phyloP scores from a whole-genome alignment of 257 asterid species.

The Nicotiana paniculata region DNA sequence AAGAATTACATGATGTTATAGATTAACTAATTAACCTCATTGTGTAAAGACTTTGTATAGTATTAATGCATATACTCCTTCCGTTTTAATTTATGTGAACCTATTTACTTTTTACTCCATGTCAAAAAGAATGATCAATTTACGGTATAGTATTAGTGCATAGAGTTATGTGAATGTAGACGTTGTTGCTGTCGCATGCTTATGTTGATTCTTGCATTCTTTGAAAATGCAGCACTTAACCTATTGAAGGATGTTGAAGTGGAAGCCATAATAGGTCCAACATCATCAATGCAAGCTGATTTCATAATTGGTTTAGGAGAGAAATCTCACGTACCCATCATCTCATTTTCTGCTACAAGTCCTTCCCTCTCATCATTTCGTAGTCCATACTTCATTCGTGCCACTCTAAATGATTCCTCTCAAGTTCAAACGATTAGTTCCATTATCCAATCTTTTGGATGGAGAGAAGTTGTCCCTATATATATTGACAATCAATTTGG shows the following conservation, averaged over 20 bases:
- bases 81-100: too few species aligned
- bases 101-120: too few species aligned
- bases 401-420: conserved; percentile 36
- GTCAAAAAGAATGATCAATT: too few species aligned
- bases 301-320: conserved; percentile 44
- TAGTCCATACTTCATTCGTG: conserved; percentile 39
- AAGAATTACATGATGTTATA: rapidly evolving
- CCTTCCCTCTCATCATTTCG: conserved; percentile 31
- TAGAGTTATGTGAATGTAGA: too few species aligned
- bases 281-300: conserved; percentile 37
- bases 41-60: too few species aligned
- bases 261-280: conserved; percentile 57
- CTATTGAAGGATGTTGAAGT: conserved; percentile 49
- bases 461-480: conserved; percentile 46
- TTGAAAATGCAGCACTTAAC: conserved; percentile 41
- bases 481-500: conserved; percentile 44
- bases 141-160: not conserved
- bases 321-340: conserved; percentile 45
- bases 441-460: conserved; percentile 34
- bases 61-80: not conserved
- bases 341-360: conserved; percentile 56
- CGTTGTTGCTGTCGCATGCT: too few species aligned
- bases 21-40: not conserved
- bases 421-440: conserved; percentile 40
- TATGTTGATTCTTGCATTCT: not conserved